These are phyloP conservation scores for Russula earlei DNA, from an alignment of 768 basidiomycete genomes.

Conservation along the genomic window DNA sequence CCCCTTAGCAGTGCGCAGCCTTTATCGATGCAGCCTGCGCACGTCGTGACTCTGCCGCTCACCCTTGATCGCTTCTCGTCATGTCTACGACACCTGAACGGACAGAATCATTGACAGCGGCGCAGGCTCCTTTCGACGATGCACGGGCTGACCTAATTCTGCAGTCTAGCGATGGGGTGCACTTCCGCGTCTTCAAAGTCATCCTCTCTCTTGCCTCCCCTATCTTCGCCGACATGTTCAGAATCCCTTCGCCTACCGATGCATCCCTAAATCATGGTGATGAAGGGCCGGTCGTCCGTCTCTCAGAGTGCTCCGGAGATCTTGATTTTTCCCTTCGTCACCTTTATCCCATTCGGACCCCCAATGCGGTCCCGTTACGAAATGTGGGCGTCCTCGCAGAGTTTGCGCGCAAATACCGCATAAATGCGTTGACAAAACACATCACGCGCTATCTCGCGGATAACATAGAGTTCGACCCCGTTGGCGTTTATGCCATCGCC, in stretches of 20 bases:
- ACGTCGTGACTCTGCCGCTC: background rate
- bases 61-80: background rate
- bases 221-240: constrained; percentile 8
- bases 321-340: constrained; percentile 11
- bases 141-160: background rate
- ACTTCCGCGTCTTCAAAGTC: constrained; percentile 10
- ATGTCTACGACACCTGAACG: background rate
- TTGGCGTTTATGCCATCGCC: constrained; percentile 11
- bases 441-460: background rate
- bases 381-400: constrained; percentile 1
- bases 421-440: background rate
- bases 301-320: constrained; percentile 1
- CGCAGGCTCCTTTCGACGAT: constrained; percentile 9
- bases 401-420: constrained; percentile 13
- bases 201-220: constrained; percentile 10
- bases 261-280: background rate
- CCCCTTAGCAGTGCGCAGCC: too few species aligned
- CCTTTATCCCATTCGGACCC: constrained; percentile 4
- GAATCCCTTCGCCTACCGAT: background rate
- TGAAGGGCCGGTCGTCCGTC: background rate
- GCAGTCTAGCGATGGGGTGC: background rate
- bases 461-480: constrained; percentile 6
- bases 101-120: background rate
- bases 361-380: background rate
- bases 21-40: too few species aligned